Evolutionary conservation across 495 filamentous ascomycete species (phyloP).

Genomic region (Paragyromitra xinjiangensis): DNA sequence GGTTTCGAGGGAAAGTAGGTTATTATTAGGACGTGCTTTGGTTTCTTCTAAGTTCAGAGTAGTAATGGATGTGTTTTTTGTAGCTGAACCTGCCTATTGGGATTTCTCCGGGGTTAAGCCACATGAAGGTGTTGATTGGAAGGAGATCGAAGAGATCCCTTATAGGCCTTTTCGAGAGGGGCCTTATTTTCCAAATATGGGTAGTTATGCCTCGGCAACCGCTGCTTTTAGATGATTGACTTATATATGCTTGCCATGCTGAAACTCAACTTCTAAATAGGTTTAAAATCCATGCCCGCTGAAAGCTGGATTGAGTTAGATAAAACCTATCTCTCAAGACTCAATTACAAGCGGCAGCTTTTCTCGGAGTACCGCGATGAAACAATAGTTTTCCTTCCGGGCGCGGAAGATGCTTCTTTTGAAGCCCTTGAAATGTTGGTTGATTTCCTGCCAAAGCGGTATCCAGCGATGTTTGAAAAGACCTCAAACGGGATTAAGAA

Average conservation of each 20-base stretch:
- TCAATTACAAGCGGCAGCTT: slow-evolving; percentile 25
- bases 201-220: background rate
- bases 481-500: slow-evolving; percentile 77
- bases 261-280: slow-evolving; percentile 65
- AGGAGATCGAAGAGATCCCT: slow-evolving; percentile 27
- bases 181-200: slow-evolving; percentile 30
- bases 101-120: slow-evolving; percentile 27
- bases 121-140: slow-evolving; percentile 13
- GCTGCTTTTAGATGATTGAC: background rate
- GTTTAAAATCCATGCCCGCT: slow-evolving; percentile 77
- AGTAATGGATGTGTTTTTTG: slow-evolving; percentile 7
- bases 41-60: background rate
- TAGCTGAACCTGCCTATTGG: slow-evolving; percentile 18
- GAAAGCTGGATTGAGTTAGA: slow-evolving; percentile 92
- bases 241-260: background rate
- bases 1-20: background rate
- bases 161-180: slow-evolving; percentile 35
- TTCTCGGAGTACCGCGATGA: slow-evolving; percentile 29
- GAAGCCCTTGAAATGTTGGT: slow-evolving; percentile 81
- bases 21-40: background rate
- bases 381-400: slow-evolving; percentile 53
- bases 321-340: slow-evolving; percentile 74
- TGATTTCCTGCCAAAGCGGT: slow-evolving; percentile 79
- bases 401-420: slow-evolving; percentile 74
- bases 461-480: slow-evolving; percentile 75